Base-by-base conservation (phyloP, 345 rosid genomes). In the Hypericum perforatum region DNA sequence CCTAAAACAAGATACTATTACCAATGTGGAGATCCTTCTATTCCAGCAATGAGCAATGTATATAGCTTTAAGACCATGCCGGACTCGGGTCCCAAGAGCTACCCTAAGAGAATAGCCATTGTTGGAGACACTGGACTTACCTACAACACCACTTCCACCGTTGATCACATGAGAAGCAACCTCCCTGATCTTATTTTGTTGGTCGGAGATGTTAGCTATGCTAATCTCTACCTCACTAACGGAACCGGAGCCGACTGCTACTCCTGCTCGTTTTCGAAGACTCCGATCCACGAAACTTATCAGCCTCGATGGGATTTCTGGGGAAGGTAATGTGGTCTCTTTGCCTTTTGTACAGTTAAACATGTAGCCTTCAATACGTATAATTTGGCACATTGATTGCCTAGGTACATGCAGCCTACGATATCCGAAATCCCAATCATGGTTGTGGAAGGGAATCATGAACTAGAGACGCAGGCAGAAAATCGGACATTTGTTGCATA, bases 301-400 rank as follows among this genome's bases (percentile, higher is more conserved):
- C 98, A 91, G 74, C 98, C 98, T 73, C 90, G 95, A 10, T 91
- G 98, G 98, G 98, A 87, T 63, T 77, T 72, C 53, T 87, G 95
- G 96, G 98, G 96, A 72, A 91, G 98, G 98, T 85, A 10, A 65
- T 64, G 40, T 5, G 45, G 8, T 16, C 14, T 48, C 32, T 36
- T 11, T 15, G 29, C 4, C 32, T 22, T 4, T 1, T 22, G 4
- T 22, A 22, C 32, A 22, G 4, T 22, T 22, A 22, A 22, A 22
- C 32, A 22, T 22, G 32, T 22, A 22, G 32, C 32, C 32, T 22
- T 1, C 32, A 22, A 22, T 22, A 22, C 4, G 32, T 22, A 22
- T 22, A 22, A 22, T 22, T 22, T 22, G 32, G 32, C 32, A 22
- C 32, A 22, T 22, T 22, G 4, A 22, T 22, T 22, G 32, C 32